Evolutionary conservation across 176 grass and related monocot genomes (phyloP).

Genomic region (sorghum (Sorghum bicolor)): DNA sequence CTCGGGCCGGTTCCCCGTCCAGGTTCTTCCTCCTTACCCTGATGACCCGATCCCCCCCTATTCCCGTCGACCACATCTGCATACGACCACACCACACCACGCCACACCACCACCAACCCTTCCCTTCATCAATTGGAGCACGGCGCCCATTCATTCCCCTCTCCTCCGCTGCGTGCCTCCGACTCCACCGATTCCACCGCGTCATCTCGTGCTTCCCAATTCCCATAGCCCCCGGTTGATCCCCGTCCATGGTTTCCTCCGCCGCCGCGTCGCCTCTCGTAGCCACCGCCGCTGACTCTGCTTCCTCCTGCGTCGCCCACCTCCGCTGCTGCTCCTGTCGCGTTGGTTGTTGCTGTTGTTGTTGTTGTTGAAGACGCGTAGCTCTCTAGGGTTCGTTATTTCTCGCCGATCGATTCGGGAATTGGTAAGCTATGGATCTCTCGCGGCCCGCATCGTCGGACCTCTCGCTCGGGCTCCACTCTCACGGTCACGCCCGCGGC

Average conservation of each 20-base stretch:
- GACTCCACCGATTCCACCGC: conserved; percentile 10
- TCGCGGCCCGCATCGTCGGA: conserved; percentile 52
- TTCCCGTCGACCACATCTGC: conserved; percentile 8
- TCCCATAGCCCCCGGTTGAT: conserved; percentile 10
- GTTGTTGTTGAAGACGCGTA: background rate
- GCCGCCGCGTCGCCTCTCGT: background rate
- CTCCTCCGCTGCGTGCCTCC: background rate
- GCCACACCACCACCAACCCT: conserved; percentile 15
- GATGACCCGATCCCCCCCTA: background rate
- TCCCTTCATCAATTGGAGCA: conserved; percentile 21
- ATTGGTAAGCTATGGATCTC: conserved; percentile 57
- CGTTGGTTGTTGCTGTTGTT: conserved; percentile 8
- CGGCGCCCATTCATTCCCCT: conserved; percentile 5
- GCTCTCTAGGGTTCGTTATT: conserved; percentile 34
- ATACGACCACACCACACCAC: background rate
- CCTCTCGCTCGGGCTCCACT: conserved; percentile 77
- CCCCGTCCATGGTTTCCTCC: conserved; percentile 27
- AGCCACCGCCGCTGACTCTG: conserved; percentile 1
- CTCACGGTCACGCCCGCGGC: conserved; percentile 5
- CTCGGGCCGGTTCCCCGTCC: conserved; percentile 44
- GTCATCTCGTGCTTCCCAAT: conserved; percentile 1
- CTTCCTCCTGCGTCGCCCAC: background rate
- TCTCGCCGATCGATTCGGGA: background rate
- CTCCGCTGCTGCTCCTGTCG: background rate
- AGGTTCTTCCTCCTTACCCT: conserved; percentile 57